These are phyloP conservation scores for Phytophthora europaea DNA, from an alignment of 352 stramenopile genomes.

Conservation along the genomic window DNA sequence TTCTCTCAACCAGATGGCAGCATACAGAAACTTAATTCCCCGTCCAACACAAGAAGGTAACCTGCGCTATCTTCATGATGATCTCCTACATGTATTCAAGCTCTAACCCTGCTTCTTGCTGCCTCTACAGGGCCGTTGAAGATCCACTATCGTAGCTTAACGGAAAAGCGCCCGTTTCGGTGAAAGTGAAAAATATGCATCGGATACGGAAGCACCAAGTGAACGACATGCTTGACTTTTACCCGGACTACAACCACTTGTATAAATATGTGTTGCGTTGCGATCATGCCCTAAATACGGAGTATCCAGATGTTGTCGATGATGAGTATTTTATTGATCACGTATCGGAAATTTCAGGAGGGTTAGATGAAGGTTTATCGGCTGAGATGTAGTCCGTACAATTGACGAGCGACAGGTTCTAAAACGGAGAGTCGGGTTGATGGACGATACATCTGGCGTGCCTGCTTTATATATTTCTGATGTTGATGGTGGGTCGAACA, in stretches of 20 bases:
- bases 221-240: not conserved
- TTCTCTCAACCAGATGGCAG: too few relatives aligned
- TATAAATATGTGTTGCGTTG: not conserved
- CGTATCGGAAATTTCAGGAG: not conserved
- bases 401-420: not conserved
- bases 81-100: not conserved
- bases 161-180: not conserved
- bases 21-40: not conserved
- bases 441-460: not conserved
- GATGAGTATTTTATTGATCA: not conserved
- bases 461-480: not conserved
- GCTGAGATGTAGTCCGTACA: not conserved
- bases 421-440: not conserved
- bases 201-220: not conserved
- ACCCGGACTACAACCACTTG: not conserved
- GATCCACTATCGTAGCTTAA: not conserved
- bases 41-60: not conserved
- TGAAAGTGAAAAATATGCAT: not conserved
- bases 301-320: not conserved
- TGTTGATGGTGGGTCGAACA: not conserved
- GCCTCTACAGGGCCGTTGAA: not conserved
- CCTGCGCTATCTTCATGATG: not conserved
- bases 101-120: not conserved
- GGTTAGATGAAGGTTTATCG: not conserved
- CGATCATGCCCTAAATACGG: not conserved